Conservation (phyloP, 208 protist genomes). For the Leptomonas pyrrhocoris region DNA sequence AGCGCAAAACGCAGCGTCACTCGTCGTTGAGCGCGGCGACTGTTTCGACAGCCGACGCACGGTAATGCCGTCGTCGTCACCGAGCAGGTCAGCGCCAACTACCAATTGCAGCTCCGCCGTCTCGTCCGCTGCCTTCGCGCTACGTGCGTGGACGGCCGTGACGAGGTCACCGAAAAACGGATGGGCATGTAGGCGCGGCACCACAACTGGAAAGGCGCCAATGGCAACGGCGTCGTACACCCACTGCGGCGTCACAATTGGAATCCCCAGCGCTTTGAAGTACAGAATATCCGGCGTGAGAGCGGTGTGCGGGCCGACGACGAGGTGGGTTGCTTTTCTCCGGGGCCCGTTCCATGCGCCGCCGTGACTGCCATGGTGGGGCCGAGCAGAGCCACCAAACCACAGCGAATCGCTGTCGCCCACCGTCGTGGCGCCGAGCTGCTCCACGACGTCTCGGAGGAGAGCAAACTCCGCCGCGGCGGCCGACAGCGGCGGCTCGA, state of each 20-base stretch:
- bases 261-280: conserved; percentile 63
- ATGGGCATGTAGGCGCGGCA: conserved; percentile 38
- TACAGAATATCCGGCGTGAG: conserved; percentile 58
- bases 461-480: conserved; percentile 14
- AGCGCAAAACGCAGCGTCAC: no score
- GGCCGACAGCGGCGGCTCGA: no score
- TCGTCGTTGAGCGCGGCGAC: no score
- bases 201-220: conserved; percentile 50
- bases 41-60: no score
- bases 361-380: neutral
- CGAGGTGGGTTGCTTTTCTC: conserved; percentile 35
- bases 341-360: neutral
- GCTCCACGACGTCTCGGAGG: conserved; percentile 59
- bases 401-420: conserved; percentile 9
- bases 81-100: neutral
- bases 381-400: conserved; percentile 13
- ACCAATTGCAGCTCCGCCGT: neutral
- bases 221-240: conserved; percentile 65
- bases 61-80: neutral
- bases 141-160: neutral
- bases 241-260: conserved; percentile 72
- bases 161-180: conserved; percentile 30
- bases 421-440: conserved; percentile 49
- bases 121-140: neutral
- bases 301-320: conserved; percentile 28